Base-by-base conservation (phyloP, 2,329 filamentous ascomycete species). In the Stachybotrys echinatus region DNA sequence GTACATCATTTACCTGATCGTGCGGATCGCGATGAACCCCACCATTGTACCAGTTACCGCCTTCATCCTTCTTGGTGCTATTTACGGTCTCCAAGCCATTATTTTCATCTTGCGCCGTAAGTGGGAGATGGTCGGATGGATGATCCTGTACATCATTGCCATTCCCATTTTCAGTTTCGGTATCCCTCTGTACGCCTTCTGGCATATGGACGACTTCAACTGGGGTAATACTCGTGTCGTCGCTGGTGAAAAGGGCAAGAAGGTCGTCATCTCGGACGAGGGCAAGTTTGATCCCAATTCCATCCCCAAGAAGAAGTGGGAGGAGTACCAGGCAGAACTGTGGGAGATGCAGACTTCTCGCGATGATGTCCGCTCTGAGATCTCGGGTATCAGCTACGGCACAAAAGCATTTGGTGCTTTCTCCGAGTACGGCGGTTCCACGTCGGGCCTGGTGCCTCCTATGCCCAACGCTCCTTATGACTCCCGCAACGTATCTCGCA, bases 91-190 rank as follows among this genome's bases (percentile, higher is more conserved):
- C 14, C 94, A 99, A 64, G 92, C 89, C 42, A 85, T 97, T 64
- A 96, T 99, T 68, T 99, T 99, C 75, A 96, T 97, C 61, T 65
- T 96, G 50, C 88, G 90, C 51, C 88, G 92, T 62, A 96, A 96
- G 74, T 99, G 94, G 94, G 92, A 99, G 68, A 97, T 97, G 92
- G 87, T 99, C 59, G 94, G 92, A 34, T 99, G 94, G 94, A 96
- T 99, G 91, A 77, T 99, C 58, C 84, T 99, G 55, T 99, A 99
- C 70, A 81, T 99, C 52, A 55, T 94, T 23, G 92, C 94, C 49
- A 88, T 95, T 54, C 92, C 92, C 1, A 82, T 99, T 55, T 99
- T 96, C 78, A 86, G 89, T 42, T 90, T 95, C 55, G 91, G 81
- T 51, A 79, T 99, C 42, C 94, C 94, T 1, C 74, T 99, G 23